phyloP scores from a whole-genome alignment of 1,284 basidiomycete species.

The Anthracocystis walkeri region DNA sequence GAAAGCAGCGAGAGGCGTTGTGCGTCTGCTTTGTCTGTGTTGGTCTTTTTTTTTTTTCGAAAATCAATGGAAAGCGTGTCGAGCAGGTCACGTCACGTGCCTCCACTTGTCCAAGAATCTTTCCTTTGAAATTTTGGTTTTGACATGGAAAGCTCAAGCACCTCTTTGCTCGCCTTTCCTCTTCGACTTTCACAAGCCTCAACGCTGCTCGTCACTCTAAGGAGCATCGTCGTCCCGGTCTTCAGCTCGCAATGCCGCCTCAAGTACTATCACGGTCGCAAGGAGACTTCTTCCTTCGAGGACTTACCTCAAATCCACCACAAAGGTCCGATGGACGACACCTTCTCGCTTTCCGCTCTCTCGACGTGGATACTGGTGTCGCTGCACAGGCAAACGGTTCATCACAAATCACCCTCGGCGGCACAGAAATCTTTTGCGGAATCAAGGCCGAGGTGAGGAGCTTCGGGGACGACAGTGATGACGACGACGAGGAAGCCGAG shows the following conservation, averaged over 20 bases:
- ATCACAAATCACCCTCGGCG: constrained; percentile 55
- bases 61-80: constrained; percentile 24
- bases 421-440: constrained; percentile 62
- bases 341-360: constrained; percentile 53
- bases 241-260: constrained; percentile 42
- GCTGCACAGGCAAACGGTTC: constrained; percentile 61
- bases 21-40: constrained; percentile 15
- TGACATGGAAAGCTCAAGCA: constrained; percentile 4
- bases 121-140: constrained; percentile 16
- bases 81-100: constrained; percentile 29
- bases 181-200: not conserved
- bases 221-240: not conserved
- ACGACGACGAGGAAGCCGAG: constrained; percentile 42
- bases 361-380: constrained; percentile 48
- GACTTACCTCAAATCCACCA: constrained; percentile 52
- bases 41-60: constrained; percentile 19
- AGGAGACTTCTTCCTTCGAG: constrained; percentile 58
- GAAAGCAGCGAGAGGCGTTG: not conserved
- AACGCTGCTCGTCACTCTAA: not conserved
- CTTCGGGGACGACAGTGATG: constrained; percentile 46
- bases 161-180: not conserved
- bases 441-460: constrained; percentile 60
- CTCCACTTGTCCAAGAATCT: constrained; percentile 29
- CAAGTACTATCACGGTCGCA: constrained; percentile 62
- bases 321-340: constrained; percentile 56